Evolutionary conservation across 2,329 filamentous ascomycete species (phyloP).

Genomic region (Pseudocercospora pini-densiflorae): DNA sequence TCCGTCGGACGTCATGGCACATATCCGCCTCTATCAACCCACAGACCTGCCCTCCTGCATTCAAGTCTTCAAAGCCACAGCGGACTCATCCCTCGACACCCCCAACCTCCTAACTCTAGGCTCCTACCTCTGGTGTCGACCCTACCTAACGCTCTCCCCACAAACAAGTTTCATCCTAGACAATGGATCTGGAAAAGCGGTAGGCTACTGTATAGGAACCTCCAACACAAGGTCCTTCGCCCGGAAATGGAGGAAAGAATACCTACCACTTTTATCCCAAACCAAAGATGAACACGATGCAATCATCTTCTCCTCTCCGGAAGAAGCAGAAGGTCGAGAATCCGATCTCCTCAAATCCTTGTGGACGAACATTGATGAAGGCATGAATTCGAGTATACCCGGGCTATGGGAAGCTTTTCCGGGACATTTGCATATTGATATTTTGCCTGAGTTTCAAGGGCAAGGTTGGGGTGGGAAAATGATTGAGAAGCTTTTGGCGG

Average conservation of each 20-base stretch:
- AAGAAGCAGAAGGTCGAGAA: conserved; percentile 4
- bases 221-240: conserved; percentile 36
- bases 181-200: conserved; percentile 37
- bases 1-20: background rate
- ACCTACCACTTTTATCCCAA: conserved; percentile 32
- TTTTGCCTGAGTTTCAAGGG: conserved; percentile 41
- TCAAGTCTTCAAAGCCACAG: background rate
- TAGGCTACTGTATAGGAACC: conserved; percentile 47
- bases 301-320: background rate
- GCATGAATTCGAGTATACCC: conserved; percentile 24
- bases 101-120: background rate
- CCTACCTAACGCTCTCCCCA: conserved; percentile 39
- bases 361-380: conserved; percentile 24
- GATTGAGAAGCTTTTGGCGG: conserved; percentile 35
- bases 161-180: conserved; percentile 44
- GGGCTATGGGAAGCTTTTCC: conserved; percentile 37
- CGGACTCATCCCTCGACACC: background rate
- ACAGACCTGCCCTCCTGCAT: background rate
- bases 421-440: conserved; percentile 46
- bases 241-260: conserved; percentile 36
- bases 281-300: background rate
- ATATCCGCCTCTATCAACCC: background rate
- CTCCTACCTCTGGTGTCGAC: conserved; percentile 34
- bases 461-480: conserved; percentile 40
- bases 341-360: conserved; percentile 8